Evolutionary conservation across 257 asterid species (phyloP), one percentile per base, ranked within the genome.

Genomic region (Jacaranda mimosifolia): DNA sequence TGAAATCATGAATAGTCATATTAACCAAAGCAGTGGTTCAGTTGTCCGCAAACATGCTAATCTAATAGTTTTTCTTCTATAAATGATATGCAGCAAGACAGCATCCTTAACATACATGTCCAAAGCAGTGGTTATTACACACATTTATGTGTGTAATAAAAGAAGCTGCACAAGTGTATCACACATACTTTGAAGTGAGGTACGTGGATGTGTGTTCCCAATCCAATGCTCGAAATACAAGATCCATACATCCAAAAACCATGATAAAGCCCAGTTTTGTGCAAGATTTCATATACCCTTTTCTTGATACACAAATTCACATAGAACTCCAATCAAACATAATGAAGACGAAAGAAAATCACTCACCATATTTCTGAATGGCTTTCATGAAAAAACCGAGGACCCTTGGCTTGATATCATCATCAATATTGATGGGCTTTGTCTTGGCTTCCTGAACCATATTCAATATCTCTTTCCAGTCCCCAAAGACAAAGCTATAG

Each of bases 401-500:
- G 15, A 87, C 60, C 46, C 86, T 79, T 13, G 83, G 81, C 70
- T 73, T 70, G 58, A 81, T 72, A 70, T 85, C 86, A 40, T 79
- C 86, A 35, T 76, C 83, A 56, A 85, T 42, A 63, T n/a, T 75
- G 70, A 88, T 68, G n/a, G 92, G 87, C 56, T 68, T 82, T 11
- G 80, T 63, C 0, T 51, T 76, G 19, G 82, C 91, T 42, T 83
- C 82, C 32, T 68, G 7, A 12, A 36, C 0, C 64, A 64, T 43
- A 7, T 36, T 10, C 35, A 17, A 4, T 8, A 84, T 9, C 21
- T 89, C 88, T 58, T 82, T 85, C 59, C 81, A 32, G 70, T 89
- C 94, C 14, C 94, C 90, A 43, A 71, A 74, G 18, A 87, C 36
- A 17, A 80, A 38, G 15, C 65, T 85, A 85, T 81, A 87, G 4